A percentile compares a stretch with the other conserved stretches of the same genome.
Conservation (phyloP, 2,329 filamentous ascomycete species). For the Calonectria crousiana region DNA sequence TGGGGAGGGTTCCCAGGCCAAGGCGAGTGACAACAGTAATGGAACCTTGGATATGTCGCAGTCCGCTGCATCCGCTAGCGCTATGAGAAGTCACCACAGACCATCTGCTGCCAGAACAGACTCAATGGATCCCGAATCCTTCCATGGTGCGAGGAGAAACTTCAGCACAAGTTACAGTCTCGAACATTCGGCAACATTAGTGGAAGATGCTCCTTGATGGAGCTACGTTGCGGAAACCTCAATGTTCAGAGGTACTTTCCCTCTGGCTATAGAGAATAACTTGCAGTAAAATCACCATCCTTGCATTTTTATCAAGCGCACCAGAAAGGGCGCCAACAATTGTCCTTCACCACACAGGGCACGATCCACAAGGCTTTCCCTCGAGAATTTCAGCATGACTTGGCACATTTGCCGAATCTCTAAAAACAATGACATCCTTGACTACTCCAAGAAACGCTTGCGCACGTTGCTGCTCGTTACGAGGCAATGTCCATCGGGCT, state of each 20-base stretch:
- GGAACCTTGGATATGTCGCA: neutral
- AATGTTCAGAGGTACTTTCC: neutral
- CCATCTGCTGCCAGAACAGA: neutral
- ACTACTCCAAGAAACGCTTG: too few relatives aligned
- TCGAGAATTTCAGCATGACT: neutral
- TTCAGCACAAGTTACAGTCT: neutral
- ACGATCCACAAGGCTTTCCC: neutral
- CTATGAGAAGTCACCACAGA: neutral
- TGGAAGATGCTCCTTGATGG: neutral
- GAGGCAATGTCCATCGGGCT: neutral
- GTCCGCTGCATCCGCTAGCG: neutral
- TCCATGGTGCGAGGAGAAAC: neutral
- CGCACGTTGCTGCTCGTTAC: neutral
- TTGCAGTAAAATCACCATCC: too few relatives aligned
- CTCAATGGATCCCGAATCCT: neutral
- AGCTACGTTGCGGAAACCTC: neutral
- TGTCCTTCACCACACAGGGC: neutral
- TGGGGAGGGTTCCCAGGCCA: neutral
- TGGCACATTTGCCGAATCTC: neutral
- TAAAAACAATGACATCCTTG: neutral
- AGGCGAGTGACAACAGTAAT: neutral
- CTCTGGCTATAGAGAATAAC: neutral
- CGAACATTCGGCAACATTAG: neutral
- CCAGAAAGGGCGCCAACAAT: neutral
- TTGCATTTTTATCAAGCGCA: neutral